These are phyloP conservation scores for Marasmius tenuissimus DNA, from an alignment of 1,284 basidiomycete species.

Conservation along the genomic window DNA sequence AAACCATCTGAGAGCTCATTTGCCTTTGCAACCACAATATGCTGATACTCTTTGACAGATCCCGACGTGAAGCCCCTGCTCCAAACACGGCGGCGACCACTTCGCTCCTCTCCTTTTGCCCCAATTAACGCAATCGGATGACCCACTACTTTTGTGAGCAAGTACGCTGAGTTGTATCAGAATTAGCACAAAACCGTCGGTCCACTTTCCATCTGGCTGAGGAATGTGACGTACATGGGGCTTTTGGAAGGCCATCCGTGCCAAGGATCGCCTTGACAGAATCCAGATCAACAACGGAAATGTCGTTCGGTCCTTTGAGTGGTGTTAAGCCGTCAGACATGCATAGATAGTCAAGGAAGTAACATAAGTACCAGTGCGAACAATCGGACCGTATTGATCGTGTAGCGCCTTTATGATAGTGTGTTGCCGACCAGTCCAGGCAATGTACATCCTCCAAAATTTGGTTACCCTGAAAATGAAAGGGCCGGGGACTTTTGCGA, in stretches of 20 bases:
- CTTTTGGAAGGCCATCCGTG: conserved; percentile 28
- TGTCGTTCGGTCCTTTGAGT: conserved; percentile 11
- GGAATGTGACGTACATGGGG: conserved; percentile 29
- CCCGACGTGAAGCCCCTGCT: conserved; percentile 45
- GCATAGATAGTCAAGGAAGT: conserved; percentile 6
- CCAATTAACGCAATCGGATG: background rate
- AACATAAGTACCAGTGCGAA: conserved; percentile 41
- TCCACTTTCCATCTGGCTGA: too few relatives aligned
- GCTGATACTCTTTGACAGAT: conserved; percentile 49
- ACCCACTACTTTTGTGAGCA: background rate
- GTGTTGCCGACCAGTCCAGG: conserved; percentile 35
- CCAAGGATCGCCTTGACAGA: conserved; percentile 2
- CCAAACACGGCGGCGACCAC: conserved; percentile 51
- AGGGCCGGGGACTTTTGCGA: conserved; percentile 45
- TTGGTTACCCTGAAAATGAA: conserved; percentile 36
- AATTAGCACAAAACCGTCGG: background rate
- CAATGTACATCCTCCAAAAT: conserved; percentile 30
- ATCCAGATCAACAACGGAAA: conserved; percentile 2
- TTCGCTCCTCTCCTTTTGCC: conserved; percentile 31
- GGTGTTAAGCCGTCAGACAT: too few relatives aligned
- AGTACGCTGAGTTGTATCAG: background rate
- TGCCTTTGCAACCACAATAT: conserved; percentile 34
- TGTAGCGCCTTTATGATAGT: conserved; percentile 33
- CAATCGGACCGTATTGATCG: conserved; percentile 40
- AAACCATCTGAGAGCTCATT: conserved; percentile 38